A percentile compares a stretch with the other conserved stretches of the same genome.
Evolutionary conservation across 2,329 filamentous ascomycete species (phyloP).

Genomic region (Xylariomycetidae sp.): DNA sequence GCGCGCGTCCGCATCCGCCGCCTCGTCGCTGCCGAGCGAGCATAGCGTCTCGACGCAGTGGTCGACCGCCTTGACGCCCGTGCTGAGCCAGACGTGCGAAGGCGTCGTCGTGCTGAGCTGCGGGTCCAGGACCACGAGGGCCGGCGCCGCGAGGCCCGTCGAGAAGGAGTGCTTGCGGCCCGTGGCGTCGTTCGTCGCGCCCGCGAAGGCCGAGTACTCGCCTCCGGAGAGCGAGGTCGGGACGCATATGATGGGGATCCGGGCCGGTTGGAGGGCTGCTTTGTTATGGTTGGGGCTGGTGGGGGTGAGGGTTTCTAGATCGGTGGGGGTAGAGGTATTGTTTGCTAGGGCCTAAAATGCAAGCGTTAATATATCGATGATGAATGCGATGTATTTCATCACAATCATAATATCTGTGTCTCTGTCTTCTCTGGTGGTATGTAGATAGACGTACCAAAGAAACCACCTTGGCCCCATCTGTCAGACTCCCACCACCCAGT

Average conservation of each 20-base stretch:
- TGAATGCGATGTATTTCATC: too few relatives aligned
- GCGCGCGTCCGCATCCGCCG: conserved; percentile 14
- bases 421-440: background rate
- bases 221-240: conserved; percentile 32
- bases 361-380: background rate
- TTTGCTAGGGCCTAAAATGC: conserved; percentile 43
- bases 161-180: conserved; percentile 25
- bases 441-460: conserved; percentile 25
- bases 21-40: conserved; percentile 14
- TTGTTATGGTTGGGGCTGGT: conserved; percentile 14
- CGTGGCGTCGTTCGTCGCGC: conserved; percentile 23
- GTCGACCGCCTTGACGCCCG: conserved; percentile 37
- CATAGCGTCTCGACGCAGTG: conserved; percentile 29
- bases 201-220: conserved; percentile 29
- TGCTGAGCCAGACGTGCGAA: conserved; percentile 49
- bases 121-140: conserved; percentile 54
- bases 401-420: too few relatives aligned
- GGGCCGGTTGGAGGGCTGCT: conserved; percentile 18
- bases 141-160: conserved; percentile 35
- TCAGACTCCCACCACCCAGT: conserved; percentile 51
- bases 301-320: conserved; percentile 32
- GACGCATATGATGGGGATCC: conserved; percentile 28
- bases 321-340: conserved; percentile 30
- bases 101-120: conserved; percentile 47
- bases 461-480: conserved; percentile 51